Conservation (phyloP, 2,329 filamentous ascomycete genomes). For the Claviceps pazoutovae region DNA sequence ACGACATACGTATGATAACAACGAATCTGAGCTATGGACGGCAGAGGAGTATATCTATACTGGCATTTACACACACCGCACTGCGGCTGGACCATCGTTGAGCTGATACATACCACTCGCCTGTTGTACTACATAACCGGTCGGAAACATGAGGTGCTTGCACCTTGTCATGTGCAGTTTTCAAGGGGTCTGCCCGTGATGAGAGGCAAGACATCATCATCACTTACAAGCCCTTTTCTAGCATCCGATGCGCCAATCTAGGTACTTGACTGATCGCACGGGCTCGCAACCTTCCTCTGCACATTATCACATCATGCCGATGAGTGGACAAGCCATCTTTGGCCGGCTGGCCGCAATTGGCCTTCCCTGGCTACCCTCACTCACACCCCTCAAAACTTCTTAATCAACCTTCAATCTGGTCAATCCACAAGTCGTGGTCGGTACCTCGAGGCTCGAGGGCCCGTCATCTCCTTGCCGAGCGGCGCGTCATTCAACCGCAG, state of each 20-base stretch:
- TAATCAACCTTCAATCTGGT: not conserved
- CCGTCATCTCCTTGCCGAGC: not conserved
- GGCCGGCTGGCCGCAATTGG: not conserved
- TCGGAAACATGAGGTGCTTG: constrained; percentile 2
- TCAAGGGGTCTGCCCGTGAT: not conserved
- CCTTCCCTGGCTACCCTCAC: not conserved
- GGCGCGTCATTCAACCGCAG: not conserved
- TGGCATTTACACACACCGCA: too few species aligned
- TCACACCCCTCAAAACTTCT: not conserved
- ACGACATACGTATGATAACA: too few species aligned
- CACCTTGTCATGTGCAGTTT: not conserved
- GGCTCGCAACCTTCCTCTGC: not conserved
- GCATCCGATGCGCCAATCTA: not conserved
- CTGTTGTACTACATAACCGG: not conserved
- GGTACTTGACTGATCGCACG: not conserved
- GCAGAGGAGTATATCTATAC: too few species aligned
- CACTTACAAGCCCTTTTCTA: not conserved
- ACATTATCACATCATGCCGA: not conserved
- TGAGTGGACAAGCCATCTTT: not conserved
- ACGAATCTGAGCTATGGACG: too few species aligned
- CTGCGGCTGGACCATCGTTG: not conserved
- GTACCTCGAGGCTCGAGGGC: not conserved
- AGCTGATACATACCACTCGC: not conserved
- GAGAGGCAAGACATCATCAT: constrained; percentile 4
- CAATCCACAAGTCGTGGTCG: not conserved